These are phyloP conservation scores for Pigoraptor vietnamica DNA, from an alignment of 78 protist species.

Conservation along the genomic window DNA sequence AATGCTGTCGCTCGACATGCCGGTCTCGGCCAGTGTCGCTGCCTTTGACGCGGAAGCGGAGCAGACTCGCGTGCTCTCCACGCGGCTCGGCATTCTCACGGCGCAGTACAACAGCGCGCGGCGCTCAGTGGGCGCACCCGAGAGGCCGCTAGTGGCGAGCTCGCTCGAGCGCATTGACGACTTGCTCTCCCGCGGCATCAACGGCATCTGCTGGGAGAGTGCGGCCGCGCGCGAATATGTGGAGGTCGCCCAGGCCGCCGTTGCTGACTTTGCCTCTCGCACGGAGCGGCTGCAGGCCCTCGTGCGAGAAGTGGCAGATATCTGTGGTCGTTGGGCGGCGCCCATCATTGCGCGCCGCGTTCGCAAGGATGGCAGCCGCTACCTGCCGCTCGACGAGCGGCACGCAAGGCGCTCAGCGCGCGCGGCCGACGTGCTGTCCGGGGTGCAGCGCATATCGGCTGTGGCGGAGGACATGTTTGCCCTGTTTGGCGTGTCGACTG, in stretches of 20 bases:
- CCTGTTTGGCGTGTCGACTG: not conserved
- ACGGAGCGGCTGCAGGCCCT: not conserved
- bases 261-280: not conserved
- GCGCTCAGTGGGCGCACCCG: not conserved
- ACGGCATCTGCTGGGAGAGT: not conserved
- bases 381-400: not conserved
- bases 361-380: not conserved
- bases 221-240: not conserved
- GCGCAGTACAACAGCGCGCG: not conserved
- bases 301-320: not conserved
- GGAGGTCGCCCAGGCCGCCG: not conserved
- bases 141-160: not conserved
- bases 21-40: not conserved
- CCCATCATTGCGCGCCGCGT: not conserved
- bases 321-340: not conserved
- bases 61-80: not conserved
- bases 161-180: not conserved
- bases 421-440: not conserved
- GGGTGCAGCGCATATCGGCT: not conserved
- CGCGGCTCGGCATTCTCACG: not conserved
- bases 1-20: not conserved
- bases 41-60: not conserved
- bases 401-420: not conserved
- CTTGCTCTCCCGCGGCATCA: not conserved
- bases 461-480: not conserved